A percentile compares a stretch with the other conserved stretches of the same genome.
phyloP scores from a whole-genome alignment of 2,329 filamentous ascomycete species.

The Aspergillus carbonarius region DNA sequence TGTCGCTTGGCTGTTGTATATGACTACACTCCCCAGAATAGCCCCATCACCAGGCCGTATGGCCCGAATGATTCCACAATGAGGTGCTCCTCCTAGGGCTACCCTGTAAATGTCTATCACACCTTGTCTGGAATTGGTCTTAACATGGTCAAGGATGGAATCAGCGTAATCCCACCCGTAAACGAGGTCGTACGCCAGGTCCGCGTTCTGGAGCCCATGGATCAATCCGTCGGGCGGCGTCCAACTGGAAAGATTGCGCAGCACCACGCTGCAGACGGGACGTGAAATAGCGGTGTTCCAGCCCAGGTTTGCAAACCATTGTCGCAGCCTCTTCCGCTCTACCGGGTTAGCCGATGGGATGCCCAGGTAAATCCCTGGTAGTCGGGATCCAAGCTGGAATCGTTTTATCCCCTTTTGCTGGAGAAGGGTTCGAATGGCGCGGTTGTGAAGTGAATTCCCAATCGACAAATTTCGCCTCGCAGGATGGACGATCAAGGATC shows the following conservation, averaged over 20 bases:
- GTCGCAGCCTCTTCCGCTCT: constrained; percentile 61
- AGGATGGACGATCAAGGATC: constrained; percentile 86
- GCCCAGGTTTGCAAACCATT: constrained; percentile 86
- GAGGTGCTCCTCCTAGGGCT: constrained; percentile 68
- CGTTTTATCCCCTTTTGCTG: constrained; percentile 72
- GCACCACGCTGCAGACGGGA: constrained; percentile 68
- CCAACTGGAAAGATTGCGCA: constrained; percentile 72
- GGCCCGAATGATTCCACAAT: constrained; percentile 79
- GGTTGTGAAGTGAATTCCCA: constrained; percentile 81
- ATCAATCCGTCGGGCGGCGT: constrained; percentile 72
- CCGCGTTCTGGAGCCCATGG: constrained; percentile 69
- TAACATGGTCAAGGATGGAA: constrained; percentile 71
- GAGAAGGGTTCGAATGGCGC: constrained; percentile 73
- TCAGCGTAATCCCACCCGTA: constrained; percentile 75
- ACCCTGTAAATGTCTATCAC: constrained; percentile 76
- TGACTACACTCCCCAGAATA: constrained; percentile 76
- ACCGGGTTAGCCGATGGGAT: constrained; percentile 68
- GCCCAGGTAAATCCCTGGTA: constrained; percentile 83
- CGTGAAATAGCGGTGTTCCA: constrained; percentile 73
- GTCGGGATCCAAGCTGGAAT: constrained; percentile 75
- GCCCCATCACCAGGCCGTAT: constrained; percentile 66
- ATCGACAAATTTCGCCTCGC: constrained; percentile 83
- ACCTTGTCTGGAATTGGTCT: constrained; percentile 71
- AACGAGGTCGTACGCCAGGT: constrained; percentile 78
- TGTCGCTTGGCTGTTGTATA: constrained; percentile 69